These are phyloP conservation scores for Arthroderma sp. DNA, from an alignment of 2,329 filamentous ascomycete species.

Conservation along the genomic window DNA sequence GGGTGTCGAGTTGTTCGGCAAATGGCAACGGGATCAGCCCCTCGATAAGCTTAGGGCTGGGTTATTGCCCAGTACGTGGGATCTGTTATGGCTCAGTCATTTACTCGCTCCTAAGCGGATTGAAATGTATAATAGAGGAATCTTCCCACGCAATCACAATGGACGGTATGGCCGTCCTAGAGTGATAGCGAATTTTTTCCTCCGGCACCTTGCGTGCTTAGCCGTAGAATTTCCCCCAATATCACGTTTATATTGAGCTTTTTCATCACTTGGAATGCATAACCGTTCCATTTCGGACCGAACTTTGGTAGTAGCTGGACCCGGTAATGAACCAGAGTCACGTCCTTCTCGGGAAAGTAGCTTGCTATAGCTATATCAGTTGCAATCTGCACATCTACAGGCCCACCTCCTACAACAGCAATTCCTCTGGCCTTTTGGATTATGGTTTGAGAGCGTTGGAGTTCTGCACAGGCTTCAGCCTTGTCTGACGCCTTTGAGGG, in stretches of 20 bases:
- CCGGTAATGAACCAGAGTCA: background rate
- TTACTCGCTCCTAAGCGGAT: no score
- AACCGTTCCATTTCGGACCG: background rate
- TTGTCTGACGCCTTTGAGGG: background rate
- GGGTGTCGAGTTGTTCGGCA: no score
- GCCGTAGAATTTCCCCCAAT: no score
- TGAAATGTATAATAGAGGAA: no score
- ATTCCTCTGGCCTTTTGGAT: background rate
- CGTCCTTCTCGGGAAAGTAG: background rate
- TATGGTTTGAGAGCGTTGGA: background rate
- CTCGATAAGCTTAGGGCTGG: no score
- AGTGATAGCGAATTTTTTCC: no score
- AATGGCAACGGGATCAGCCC: no score
- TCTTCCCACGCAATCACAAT: no score
- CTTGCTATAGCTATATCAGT: background rate
- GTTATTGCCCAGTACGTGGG: no score
- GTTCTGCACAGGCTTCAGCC: background rate
- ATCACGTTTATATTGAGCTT: background rate
- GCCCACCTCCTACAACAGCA: background rate
- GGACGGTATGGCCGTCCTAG: no score
- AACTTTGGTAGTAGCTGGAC: background rate
- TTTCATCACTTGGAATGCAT: background rate
- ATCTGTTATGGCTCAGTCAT: no score
- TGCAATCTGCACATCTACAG: background rate
- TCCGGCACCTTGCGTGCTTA: no score